Evolutionary conservation across 495 filamentous ascomycete species (phyloP).

Genomic region (Trichoderma virens): DNA sequence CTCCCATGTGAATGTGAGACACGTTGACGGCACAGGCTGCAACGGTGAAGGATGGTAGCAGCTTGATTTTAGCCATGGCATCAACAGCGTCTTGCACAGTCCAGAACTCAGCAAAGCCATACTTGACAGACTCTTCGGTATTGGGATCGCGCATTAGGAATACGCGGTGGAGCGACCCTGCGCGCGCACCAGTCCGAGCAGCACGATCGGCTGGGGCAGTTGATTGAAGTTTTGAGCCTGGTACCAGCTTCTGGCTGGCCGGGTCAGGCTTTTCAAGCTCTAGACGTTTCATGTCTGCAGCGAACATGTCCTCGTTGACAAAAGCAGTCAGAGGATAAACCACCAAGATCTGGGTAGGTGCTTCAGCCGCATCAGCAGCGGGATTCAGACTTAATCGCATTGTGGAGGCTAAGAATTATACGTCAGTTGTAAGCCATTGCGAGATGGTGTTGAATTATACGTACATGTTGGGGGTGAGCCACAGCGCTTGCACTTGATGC

Average conservation of each 20-base stretch:
- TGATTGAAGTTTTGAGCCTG: constrained; percentile 54
- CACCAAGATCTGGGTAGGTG: constrained; percentile 74
- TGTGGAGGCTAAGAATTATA: constrained; percentile 12
- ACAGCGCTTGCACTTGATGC: constrained; percentile 66
- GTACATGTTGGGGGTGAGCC: constrained; percentile 61
- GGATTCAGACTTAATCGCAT: constrained; percentile 46
- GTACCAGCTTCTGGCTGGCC: constrained; percentile 30
- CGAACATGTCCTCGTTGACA: constrained; percentile 69
- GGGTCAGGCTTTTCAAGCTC: constrained; percentile 48
- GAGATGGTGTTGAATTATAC: constrained; percentile 21
- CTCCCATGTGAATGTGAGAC: constrained; percentile 77
- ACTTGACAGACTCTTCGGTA: constrained; percentile 73
- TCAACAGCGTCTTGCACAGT: constrained; percentile 67
- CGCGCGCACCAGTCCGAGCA: constrained; percentile 61
- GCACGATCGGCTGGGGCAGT: constrained; percentile 67
- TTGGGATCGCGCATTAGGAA: constrained; percentile 70
- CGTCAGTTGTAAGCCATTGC: constrained; percentile 19
- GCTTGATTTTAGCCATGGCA: constrained; percentile 65
- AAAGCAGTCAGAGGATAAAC: constrained; percentile 66
- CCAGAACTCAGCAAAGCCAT: constrained; percentile 87
- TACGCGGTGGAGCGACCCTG: constrained; percentile 68
- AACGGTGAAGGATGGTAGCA: constrained; percentile 77
- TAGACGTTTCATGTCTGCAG: constrained; percentile 72
- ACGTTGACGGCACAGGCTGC: constrained; percentile 66
- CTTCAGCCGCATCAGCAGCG: constrained; percentile 73